Conservation (phyloP, 352 stramenopile genomes). For the Globisporangium nagaii region DNA sequence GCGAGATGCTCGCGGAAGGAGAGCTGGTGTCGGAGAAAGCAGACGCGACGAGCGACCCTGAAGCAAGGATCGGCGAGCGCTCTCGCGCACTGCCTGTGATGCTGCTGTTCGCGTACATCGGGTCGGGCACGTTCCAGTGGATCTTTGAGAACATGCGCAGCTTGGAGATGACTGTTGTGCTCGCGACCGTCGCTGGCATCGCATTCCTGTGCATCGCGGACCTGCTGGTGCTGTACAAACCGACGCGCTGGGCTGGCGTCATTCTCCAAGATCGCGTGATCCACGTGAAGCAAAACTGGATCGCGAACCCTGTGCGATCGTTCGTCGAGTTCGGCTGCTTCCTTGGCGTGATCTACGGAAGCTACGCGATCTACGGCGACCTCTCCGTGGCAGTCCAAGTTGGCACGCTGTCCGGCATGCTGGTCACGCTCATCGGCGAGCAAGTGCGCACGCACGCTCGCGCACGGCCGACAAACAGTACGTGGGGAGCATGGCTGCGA, state of each 20-base stretch:
- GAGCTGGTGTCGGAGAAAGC: not conserved
- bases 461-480: slow-evolving; percentile 37
- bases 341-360: slow-evolving; percentile 85
- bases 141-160: slow-evolving; percentile 86
- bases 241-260: slow-evolving; percentile 63
- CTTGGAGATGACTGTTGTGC: slow-evolving; percentile 71
- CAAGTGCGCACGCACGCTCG: slow-evolving; percentile 56
- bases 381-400: slow-evolving; percentile 78
- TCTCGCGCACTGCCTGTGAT: slow-evolving; percentile 45
- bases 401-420: slow-evolving; percentile 72
- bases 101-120: slow-evolving; percentile 81
- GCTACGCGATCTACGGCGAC: slow-evolving; percentile 79
- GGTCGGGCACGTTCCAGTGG: slow-evolving; percentile 83
- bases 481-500: not conserved
- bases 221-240: slow-evolving; percentile 48
- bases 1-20: slow-evolving; percentile 3
- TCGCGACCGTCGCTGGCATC: slow-evolving; percentile 76
- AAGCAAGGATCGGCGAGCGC: slow-evolving; percentile 2
- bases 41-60: slow-evolving; percentile 4
- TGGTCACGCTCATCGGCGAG: slow-evolving; percentile 75
- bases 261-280: slow-evolving; percentile 84
- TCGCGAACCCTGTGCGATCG: slow-evolving; percentile 66
- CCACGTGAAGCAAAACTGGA: slow-evolving; percentile 66
- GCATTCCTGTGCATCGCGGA: slow-evolving; percentile 81
- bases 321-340: slow-evolving; percentile 85